phyloP scores from a whole-genome alignment of 805 yeast species.

The Lachancea sp. region DNA sequence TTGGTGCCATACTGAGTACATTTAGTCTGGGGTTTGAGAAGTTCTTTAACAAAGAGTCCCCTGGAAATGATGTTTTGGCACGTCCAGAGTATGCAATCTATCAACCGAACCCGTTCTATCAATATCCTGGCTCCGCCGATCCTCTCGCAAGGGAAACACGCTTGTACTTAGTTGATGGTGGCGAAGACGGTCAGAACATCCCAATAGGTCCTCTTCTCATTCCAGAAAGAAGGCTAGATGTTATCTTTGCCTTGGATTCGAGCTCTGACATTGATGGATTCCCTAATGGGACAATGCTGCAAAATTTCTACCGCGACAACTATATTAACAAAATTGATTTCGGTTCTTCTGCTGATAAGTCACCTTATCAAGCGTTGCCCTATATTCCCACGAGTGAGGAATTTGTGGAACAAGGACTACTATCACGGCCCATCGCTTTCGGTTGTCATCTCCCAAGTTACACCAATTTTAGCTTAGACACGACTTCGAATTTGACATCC shows the following conservation, averaged over 20 bases:
- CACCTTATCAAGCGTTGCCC: constrained; percentile 8
- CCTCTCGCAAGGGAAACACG: constrained; percentile 29
- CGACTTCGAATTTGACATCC: constrained; percentile 4
- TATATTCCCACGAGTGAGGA: constrained; percentile 9
- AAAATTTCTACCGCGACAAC: constrained; percentile 28
- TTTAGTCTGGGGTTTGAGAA: constrained; percentile 15
- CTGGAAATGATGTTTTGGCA: not conserved
- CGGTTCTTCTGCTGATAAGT: not conserved
- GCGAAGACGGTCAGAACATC: constrained; percentile 68
- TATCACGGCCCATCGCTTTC: constrained; percentile 64
- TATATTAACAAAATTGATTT: not conserved
- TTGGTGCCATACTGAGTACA: constrained; percentile 29
- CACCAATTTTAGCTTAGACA: not conserved
- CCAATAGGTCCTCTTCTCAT: constrained; percentile 63
- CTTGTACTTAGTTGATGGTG: constrained; percentile 65
- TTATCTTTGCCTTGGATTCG: constrained; percentile 56
- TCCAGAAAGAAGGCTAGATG: constrained; percentile 54
- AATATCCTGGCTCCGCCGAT: constrained; percentile 20
- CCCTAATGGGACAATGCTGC: constrained; percentile 54
- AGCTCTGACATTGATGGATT: constrained; percentile 47
- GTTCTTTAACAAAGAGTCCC: constrained; percentile 10
- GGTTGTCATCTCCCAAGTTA: constrained; percentile 54
- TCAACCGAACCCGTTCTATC: constrained; percentile 57
- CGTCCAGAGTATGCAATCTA: constrained; percentile 52
- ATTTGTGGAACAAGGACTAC: not conserved